Conservation (phyloP, 2,329 filamentous ascomycete genomes). For the Mycosphaerella sp. region DNA sequence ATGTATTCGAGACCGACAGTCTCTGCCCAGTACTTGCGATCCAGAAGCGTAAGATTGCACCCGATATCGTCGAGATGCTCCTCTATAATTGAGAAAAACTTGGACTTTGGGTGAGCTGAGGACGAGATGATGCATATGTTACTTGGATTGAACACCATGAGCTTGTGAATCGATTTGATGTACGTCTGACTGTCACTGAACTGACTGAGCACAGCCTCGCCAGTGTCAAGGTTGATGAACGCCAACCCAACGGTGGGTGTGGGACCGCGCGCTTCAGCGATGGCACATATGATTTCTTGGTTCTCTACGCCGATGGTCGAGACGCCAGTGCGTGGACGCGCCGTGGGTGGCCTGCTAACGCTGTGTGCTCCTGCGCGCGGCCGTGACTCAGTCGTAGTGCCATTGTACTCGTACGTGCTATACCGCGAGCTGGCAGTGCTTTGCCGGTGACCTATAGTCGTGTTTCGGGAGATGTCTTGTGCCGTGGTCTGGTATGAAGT, state of each 20-base stretch:
- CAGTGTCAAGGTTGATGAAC: constrained; percentile 79
- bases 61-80: constrained; percentile 61
- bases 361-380: constrained; percentile 23
- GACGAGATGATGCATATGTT: constrained; percentile 72
- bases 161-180: constrained; percentile 78
- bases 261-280: constrained; percentile 82
- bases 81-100: constrained; percentile 66
- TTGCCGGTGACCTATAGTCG: constrained; percentile 1
- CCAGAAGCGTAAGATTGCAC: constrained; percentile 54
- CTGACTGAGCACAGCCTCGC: constrained; percentile 78
- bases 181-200: constrained; percentile 93
- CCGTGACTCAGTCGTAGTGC: constrained; percentile 22
- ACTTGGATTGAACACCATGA: constrained; percentile 72
- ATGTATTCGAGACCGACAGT: constrained; percentile 70
- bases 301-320: constrained; percentile 53
- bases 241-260: constrained; percentile 72
- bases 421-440: constrained; percentile 12
- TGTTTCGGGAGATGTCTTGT: background rate
- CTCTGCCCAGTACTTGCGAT: constrained; percentile 81
- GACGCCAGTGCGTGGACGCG: constrained; percentile 48
- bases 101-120: constrained; percentile 64
- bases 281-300: constrained; percentile 77
- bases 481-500: background rate
- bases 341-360: constrained; percentile 23
- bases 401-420: constrained; percentile 20